A percentile compares a stretch with the other conserved stretches of the same genome.
Evolutionary conservation across 768 basidiomycete genomes (phyloP).

Genomic region (Mycena chlorophos): DNA sequence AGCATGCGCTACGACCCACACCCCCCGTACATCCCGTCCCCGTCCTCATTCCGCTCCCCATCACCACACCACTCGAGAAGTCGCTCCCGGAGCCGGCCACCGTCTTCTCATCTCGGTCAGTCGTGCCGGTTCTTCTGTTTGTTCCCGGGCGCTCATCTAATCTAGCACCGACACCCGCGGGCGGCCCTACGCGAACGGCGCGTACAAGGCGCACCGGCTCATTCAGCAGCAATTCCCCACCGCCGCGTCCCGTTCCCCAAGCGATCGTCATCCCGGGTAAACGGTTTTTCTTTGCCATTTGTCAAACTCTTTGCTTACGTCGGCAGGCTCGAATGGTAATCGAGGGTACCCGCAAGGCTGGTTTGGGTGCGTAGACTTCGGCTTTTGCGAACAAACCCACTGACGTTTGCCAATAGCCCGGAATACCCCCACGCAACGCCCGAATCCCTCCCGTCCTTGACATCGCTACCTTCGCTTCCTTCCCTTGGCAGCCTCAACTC

Average conservation of each 20-base stretch:
- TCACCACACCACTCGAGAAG: constrained; percentile 26
- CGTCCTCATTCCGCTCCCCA: constrained; percentile 32
- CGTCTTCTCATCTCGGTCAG: constrained; percentile 7
- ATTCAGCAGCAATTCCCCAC: constrained; percentile 58
- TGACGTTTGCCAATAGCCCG: neutral
- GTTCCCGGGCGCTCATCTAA: constrained; percentile 9
- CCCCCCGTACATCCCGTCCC: constrained; percentile 28
- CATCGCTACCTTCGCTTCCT: constrained; percentile 19
- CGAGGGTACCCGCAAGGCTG: neutral
- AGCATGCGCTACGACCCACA: constrained; percentile 52
- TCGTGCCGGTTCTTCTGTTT: neutral
- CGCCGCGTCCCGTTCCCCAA: constrained; percentile 51
- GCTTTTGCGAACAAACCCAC: neutral
- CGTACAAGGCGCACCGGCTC: constrained; percentile 60
- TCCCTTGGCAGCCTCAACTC: constrained; percentile 43
- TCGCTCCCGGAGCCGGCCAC: constrained; percentile 22
- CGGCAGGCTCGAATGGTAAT: neutral
- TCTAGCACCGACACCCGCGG: constrained; percentile 17
- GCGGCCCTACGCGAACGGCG: constrained; percentile 57
- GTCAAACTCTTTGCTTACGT: neutral
- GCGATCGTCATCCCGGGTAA: constrained; percentile 67
- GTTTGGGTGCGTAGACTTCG: neutral
- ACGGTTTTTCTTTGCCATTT: neutral
- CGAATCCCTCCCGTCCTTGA: constrained; percentile 19
- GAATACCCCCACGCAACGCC: constrained; percentile 19